These are phyloP conservation scores for Leishmania mexicana DNA, from an alignment of 208 protist species.

Conservation along the genomic window DNA sequence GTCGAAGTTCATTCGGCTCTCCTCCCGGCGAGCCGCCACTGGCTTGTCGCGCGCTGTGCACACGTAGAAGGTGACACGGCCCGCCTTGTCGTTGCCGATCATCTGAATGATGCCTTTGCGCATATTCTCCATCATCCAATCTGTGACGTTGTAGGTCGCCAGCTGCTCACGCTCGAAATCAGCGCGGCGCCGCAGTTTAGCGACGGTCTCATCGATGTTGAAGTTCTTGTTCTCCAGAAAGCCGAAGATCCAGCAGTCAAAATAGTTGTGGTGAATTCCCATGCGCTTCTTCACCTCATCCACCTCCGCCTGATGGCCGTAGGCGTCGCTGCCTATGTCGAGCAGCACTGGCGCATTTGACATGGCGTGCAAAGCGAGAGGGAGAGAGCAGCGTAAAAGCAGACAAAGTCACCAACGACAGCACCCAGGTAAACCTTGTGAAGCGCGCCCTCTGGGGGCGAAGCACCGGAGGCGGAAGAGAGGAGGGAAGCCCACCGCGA, in stretches of 20 bases:
- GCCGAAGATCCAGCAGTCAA: slow-evolving; percentile 84
- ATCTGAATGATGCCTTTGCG: slow-evolving; percentile 75
- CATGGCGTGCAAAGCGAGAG: slow-evolving; percentile 12
- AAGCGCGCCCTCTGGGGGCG: not conserved
- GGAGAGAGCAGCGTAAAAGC: too few relatives aligned
- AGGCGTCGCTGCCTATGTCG: slow-evolving; percentile 54
- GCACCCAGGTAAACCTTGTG: not conserved
- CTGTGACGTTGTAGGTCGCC: slow-evolving; percentile 55
- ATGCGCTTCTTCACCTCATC: slow-evolving; percentile 69
- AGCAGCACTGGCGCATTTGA: slow-evolving; percentile 42
- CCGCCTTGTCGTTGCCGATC: slow-evolving; percentile 71
- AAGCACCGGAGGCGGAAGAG: not conserved
- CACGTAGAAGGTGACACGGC: slow-evolving; percentile 69
- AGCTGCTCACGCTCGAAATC: slow-evolving; percentile 73
- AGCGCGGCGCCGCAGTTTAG: slow-evolving; percentile 67
- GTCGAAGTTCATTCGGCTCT: slow-evolving; percentile 66
- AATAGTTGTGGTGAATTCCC: slow-evolving; percentile 67
- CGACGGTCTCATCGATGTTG: slow-evolving; percentile 66
- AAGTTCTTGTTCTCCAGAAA: slow-evolving; percentile 91
- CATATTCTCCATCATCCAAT: slow-evolving; percentile 73
- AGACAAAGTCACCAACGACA: not conserved
- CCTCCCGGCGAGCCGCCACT: slow-evolving; percentile 35
- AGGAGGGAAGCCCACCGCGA: not conserved
- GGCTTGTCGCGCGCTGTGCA: slow-evolving; percentile 56
- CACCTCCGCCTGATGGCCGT: slow-evolving; percentile 61